These are phyloP conservation scores for Boletus semigastroideus DNA, from an alignment of 1,284 basidiomycete genomes.

Conservation along the genomic window DNA sequence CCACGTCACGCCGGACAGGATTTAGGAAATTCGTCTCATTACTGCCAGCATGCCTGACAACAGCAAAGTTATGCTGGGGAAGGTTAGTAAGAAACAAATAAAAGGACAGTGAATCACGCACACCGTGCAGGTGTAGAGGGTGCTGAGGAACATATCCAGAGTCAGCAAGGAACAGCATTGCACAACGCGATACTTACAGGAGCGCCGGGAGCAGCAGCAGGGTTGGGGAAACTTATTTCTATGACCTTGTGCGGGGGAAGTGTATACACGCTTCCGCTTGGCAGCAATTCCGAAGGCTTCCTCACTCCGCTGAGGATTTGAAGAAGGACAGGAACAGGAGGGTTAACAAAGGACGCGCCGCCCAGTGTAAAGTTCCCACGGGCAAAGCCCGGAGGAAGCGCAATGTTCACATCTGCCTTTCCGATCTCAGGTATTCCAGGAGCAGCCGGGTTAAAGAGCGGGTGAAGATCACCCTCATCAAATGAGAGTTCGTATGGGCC, in stretches of 20 bases:
- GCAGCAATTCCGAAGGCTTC: constrained; percentile 27
- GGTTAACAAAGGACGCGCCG: constrained; percentile 19
- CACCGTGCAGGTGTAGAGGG: constrained; percentile 37
- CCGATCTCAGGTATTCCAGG: constrained; percentile 32
- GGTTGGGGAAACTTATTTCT: constrained; percentile 34
- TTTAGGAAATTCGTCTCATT: constrained; percentile 20
- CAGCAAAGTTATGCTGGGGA: constrained; percentile 24
- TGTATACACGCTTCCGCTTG: constrained; percentile 31
- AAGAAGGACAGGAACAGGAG: constrained; percentile 34
- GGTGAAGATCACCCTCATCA: constrained; percentile 35
- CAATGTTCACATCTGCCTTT: constrained; percentile 29
- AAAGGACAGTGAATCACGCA: constrained; percentile 11
- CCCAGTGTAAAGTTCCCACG: constrained; percentile 8
- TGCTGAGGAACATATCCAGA: constrained; percentile 15
- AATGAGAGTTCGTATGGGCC: constrained; percentile 30
- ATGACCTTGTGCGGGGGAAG: constrained; percentile 34
- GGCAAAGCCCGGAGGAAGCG: constrained; percentile 16
- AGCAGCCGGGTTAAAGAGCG: constrained; percentile 32
- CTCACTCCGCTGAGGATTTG: constrained; percentile 39
- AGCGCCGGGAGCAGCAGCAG: constrained; percentile 21
- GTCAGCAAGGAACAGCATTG: constrained; percentile 2
- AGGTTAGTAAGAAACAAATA: neutral
- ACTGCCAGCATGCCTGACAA: constrained; percentile 22
- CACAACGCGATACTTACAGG: constrained; percentile 31
- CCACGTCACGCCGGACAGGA: constrained; percentile 27